phyloP scores from a whole-genome alignment of 805 yeast species.

The Kodamaea laetipori region DNA sequence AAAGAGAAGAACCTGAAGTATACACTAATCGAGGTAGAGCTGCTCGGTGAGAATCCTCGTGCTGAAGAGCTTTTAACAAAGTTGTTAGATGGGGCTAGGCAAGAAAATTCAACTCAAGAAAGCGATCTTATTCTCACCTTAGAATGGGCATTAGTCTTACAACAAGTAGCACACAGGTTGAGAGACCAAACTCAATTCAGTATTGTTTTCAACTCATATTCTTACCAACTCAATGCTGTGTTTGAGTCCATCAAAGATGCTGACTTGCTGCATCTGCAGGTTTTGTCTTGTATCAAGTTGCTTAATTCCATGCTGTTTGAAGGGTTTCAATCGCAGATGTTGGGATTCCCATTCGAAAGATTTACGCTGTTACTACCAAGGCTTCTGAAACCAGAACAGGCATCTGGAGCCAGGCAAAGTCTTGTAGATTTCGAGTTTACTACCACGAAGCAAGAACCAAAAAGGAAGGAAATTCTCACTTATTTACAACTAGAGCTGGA shows the following conservation, averaged over 20 bases:
- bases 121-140: slow-evolving; percentile 7
- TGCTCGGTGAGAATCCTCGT: slow-evolving; percentile 8
- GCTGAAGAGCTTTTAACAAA: slow-evolving; percentile 13
- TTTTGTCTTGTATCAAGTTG: neutral
- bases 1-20: neutral
- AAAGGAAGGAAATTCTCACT: slow-evolving; percentile 2
- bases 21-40: slow-evolving; percentile 8
- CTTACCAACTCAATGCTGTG: slow-evolving; percentile 16
- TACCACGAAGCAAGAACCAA: neutral
- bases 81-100: slow-evolving; percentile 13
- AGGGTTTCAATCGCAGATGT: neutral
- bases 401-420: neutral
- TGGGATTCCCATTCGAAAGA: slow-evolving; percentile 8
- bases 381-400: slow-evolving; percentile 5
- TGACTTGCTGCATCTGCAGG: slow-evolving; percentile 1
- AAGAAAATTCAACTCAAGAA: slow-evolving; percentile 2
- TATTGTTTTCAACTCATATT: slow-evolving; percentile 17
- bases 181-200: slow-evolving; percentile 6
- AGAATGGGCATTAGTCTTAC: slow-evolving; percentile 14
- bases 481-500: slow-evolving; percentile 5
- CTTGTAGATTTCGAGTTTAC: slow-evolving; percentile 6
- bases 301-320: slow-evolving; percentile 7
- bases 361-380: slow-evolving; percentile 4
- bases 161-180: slow-evolving; percentile 5
- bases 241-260: slow-evolving; percentile 11